Base-by-base conservation (phyloP, 1,284 basidiomycete genomes). In the Irpex rosettiformis region DNA sequence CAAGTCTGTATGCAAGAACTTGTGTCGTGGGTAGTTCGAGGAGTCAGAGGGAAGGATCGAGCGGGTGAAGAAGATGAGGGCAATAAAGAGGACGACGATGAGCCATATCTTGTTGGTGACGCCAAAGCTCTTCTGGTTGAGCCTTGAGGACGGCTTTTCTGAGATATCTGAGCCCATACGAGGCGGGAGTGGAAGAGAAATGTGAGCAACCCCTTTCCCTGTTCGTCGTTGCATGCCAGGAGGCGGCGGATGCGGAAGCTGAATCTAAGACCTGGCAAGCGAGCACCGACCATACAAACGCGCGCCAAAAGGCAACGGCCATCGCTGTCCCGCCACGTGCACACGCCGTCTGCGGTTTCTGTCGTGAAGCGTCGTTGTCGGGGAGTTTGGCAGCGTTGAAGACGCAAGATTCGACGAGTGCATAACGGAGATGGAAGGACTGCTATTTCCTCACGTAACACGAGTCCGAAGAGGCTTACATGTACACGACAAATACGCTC, bases 91-190 rank as follows among this genome's bases (percentile, higher is more conserved):
- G 29, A 77, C 67, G 57, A 93, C 65, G 65, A 92, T 77, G 66
- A 83, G 72, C 86, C 88, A 91, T 73, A 92, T 86, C 59, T 89
- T 82, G 70, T 84, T 84, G 3, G 83, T 83, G 63, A 88, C 77
- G 60, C 84, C 84, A 60, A 88, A 71, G 48, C 70, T 80, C 64
- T 83, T 84, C 65, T 81, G 81, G 68, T 73, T 76, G 64, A 84
- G 75, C 58, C 80, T 77, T 2, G 80, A 79, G 47, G 68, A 70
- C 2, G 69, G 63, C 67, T 82, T 83, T 64, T 85, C 78, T 58
- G 73, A 66, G 63, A 78, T 75, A n/a, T 51, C 48, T 52, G 75
- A 73, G 62, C 75, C 77, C 77, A 82, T 81, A 43, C 65, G 69
- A 7, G 69, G 72, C 58, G 70, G 68, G 64, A 70, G 65, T 29